Base-by-base conservation (phyloP, 2,329 filamentous ascomycete genomes). In the Penicillium thymicola region DNA sequence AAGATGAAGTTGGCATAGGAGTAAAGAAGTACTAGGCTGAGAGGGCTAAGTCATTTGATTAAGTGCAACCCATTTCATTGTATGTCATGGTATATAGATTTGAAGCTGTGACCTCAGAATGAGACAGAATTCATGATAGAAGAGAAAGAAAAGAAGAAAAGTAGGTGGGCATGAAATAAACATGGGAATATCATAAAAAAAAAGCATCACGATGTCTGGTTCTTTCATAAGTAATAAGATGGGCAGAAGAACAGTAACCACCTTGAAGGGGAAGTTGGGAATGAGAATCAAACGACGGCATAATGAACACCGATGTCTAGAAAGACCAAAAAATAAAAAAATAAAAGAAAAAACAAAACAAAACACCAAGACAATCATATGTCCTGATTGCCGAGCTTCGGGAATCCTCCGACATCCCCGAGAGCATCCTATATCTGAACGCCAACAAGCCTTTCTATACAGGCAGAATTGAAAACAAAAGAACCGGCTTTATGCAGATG, bases 381-480 rank as follows among this genome's bases (percentile, higher is more conserved):
- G 18, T 36, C 54, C 50, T 42, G 47, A 32, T 55, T 32, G 47
- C 32, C 32, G 5, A 34, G 25, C 21, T 38, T 40, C 36, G 25
- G 36, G 40, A 36, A 41, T 30, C 36, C 34, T 34, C 27, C 18
- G 28, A 56, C n/a, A 40, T 51, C 32, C 54, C 52, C 54, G 45
- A 44, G 28, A 51, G 37, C 46, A 58, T 49, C 58, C 53, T 64
- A 51, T 63, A 63, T 60, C 49, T 58, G 52, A 67, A 67, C 65
- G 65, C 65, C 65, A 55, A 58, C 53, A 54, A 56, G 54, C 48
- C 30, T 53, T 36, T 66, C 64, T 64, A 65, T 61, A 59, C 41
- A 55, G 37, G 43, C 50, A 14, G 38, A 50, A 23, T 45, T 13
- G 27, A 38, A 48, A 32, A 37, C 36, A 27, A 42, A 40, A 47